Percentiles rank a stretch among this genome's conserved stretches.
Conservation (phyloP, 345 rosid genomes). For the Euclidium syriacum region DNA sequence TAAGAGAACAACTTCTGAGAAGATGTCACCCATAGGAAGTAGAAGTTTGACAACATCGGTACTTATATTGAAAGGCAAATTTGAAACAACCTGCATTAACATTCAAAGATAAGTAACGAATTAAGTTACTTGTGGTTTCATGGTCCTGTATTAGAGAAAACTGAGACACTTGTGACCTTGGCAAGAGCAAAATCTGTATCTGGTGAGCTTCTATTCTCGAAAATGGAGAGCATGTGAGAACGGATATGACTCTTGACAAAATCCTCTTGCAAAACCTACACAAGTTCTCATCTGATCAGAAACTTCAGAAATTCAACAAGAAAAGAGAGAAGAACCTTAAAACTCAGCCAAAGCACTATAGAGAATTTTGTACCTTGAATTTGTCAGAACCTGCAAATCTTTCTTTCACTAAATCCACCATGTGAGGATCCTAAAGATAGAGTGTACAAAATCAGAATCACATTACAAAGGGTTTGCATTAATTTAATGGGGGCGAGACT, state of each 20-base stretch:
- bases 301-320: not conserved
- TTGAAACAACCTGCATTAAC: conserved; percentile 68
- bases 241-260: conserved; percentile 70
- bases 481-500: not conserved
- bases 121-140: not conserved
- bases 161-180: conserved; percentile 43
- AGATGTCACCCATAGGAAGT: conserved; percentile 92
- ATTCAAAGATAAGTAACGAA: not conserved
- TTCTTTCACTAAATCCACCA: conserved; percentile 66
- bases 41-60: conserved; percentile 76
- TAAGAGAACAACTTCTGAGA: conserved; percentile 83
- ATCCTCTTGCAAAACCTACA: conserved; percentile 81
- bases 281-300: not conserved
- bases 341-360: not conserved
- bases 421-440: conserved; percentile 63
- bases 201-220: conserved; percentile 32
- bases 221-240: conserved; percentile 50
- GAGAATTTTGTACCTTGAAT: conserved; percentile 49
- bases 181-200: conserved; percentile 32
- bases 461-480: not conserved
- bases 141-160: not conserved
- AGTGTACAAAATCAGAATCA: not conserved
- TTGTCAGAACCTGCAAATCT: conserved; percentile 50
- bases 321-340: not conserved
- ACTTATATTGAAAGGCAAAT: conserved; percentile 84